Percentiles rank a stretch among this genome's conserved stretches.
Conservation (phyloP, 768 basidiomycete genomes). For the Harrya chromipes region DNA sequence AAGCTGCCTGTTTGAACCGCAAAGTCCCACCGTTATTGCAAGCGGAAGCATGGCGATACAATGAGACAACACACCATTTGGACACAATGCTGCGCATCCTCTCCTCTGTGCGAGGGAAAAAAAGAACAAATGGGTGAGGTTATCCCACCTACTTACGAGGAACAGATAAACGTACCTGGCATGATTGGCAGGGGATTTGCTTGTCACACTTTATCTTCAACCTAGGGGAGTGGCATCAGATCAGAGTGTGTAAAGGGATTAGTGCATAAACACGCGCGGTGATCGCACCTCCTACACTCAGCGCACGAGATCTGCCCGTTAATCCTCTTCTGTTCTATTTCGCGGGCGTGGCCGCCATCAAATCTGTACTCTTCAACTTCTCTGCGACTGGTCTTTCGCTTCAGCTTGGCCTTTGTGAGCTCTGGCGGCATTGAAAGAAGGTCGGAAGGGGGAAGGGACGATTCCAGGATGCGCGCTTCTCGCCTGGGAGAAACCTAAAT, state of each 20-base stretch:
- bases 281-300: slow-evolving; percentile 76
- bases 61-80: slow-evolving; percentile 53
- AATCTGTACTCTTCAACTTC: slow-evolving; percentile 50
- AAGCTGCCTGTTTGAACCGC: slow-evolving; percentile 49
- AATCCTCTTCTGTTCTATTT: slow-evolving; percentile 72
- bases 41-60: slow-evolving; percentile 7
- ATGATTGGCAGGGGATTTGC: slow-evolving; percentile 75
- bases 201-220: slow-evolving; percentile 84
- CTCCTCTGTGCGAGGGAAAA: slow-evolving; percentile 42
- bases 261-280: slow-evolving; percentile 36
- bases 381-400: slow-evolving; percentile 46
- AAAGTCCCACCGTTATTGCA: neutral
- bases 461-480: slow-evolving; percentile 9
- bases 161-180: slow-evolving; percentile 45
- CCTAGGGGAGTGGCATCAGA: slow-evolving; percentile 34
- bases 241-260: slow-evolving; percentile 22
- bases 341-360: slow-evolving; percentile 54
- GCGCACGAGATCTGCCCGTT: slow-evolving; percentile 77
- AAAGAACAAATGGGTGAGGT: neutral
- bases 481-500: slow-evolving; percentile 25
- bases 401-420: slow-evolving; percentile 47
- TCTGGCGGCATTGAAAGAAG: slow-evolving; percentile 51
- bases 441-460: slow-evolving; percentile 6
- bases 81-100: slow-evolving; percentile 68
- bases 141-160: neutral